Base-by-base conservation (phyloP, 192 early-diverging fungal genomes). In the Glomus cerebriforme region DNA sequence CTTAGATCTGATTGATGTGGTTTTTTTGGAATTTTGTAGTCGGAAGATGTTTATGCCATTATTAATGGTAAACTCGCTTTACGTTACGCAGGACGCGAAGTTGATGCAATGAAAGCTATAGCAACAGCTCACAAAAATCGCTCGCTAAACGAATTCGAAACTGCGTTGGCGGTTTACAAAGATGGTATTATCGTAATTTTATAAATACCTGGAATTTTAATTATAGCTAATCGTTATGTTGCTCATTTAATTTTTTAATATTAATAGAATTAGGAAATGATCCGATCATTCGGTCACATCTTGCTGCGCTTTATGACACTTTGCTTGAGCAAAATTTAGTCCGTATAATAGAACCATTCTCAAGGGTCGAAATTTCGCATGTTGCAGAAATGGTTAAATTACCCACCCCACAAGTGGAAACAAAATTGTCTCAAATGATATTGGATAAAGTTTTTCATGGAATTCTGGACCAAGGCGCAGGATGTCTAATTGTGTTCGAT, bases 401-500 rank as follows among this genome's bases (percentile, higher is more conserved):
- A 35, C 96, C 97, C 5, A 93, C 94, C 74, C 81, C 88, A n/a
- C 95, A 96, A 75, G 98, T 99, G 10, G 98, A 99, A 79, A 86
- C 89, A 64, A 99, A 99, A 89, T 89, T 99, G 47, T 98, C 96
- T 73, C 96, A 99, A 82, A 99, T 99, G 98, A 99, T 99, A 80
- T 88, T 99, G 80, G 98, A 99, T 86, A 94, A 97, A 84, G 94
- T 94, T 1, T 93, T 99, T 82, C 84, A 90, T 78, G 98, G 97
- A 47, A 96, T 99, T 78, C 87, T 99, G 67, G 98, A 99, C 82
- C 98, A 99, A 88, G 97, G 96, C 45, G 95, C 94, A 26, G 97
- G 97, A 32, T 96, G 95, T 76, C 82, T 99, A 82, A 92, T 97
- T 69, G 92, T 99, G 3, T 99, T 98, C 89, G 97, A 98, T 37